phyloP scores from a whole-genome alignment of 805 yeast species.

The Kodamaea kakaduensis region DNA sequence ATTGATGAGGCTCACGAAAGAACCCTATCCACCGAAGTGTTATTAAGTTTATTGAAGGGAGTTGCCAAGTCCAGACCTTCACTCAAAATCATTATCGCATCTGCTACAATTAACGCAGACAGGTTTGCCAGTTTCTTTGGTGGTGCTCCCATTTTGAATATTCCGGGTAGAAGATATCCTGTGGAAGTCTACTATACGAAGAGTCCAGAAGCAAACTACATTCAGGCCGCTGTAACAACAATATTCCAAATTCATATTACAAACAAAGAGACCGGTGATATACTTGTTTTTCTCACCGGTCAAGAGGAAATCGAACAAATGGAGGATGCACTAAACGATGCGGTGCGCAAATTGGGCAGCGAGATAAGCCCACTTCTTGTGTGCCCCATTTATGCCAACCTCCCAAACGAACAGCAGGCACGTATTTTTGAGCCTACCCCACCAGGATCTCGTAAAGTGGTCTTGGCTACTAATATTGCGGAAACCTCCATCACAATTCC shows the following conservation, averaged over 20 bases:
- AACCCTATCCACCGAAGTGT: slow-evolving; percentile 82
- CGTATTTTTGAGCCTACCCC: slow-evolving; percentile 88
- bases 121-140: slow-evolving; percentile 79
- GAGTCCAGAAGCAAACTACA: slow-evolving; percentile 86
- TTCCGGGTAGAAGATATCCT: slow-evolving; percentile 93
- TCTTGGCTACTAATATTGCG: slow-evolving; percentile 90
- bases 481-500: slow-evolving; percentile 46
- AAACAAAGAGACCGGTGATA: slow-evolving; percentile 70
- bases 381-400: slow-evolving; percentile 86
- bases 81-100: slow-evolving; percentile 73
- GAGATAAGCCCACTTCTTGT: slow-evolving; percentile 60
- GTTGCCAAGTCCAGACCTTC: slow-evolving; percentile 61
- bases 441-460: slow-evolving; percentile 71
- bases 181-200: slow-evolving; percentile 81
- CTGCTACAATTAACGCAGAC: slow-evolving; percentile 92
- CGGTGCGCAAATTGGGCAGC: slow-evolving; percentile 57
- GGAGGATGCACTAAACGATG: slow-evolving; percentile 68
- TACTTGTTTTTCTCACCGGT: slow-evolving; percentile 87
- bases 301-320: slow-evolving; percentile 91
- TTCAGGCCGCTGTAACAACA: slow-evolving; percentile 85
- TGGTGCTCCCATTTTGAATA: slow-evolving; percentile 78
- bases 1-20: slow-evolving; percentile 98
- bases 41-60: slow-evolving; percentile 77
- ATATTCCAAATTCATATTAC: slow-evolving; percentile 81
- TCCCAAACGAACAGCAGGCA: slow-evolving; percentile 81